Conservation (phyloP, 2,329 filamentous ascomycete genomes). For the Hymenoscyphus scutula region DNA sequence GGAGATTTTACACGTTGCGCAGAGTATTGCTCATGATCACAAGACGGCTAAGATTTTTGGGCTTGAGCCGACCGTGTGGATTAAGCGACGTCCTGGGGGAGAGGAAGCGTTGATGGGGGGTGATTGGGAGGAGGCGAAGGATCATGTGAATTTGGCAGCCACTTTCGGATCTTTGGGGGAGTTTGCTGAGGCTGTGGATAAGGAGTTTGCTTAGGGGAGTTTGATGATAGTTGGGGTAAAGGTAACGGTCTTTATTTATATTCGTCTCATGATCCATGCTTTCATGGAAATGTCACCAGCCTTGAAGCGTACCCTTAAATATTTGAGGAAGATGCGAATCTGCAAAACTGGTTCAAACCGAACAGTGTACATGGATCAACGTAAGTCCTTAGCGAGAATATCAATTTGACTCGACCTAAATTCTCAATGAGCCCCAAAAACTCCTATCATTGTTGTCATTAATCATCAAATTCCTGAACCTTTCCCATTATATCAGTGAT, state of each 20-base stretch:
- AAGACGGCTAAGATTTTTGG: slow-evolving; percentile 48
- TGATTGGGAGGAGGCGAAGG: slow-evolving; percentile 6
- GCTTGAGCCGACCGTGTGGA: slow-evolving; percentile 13
- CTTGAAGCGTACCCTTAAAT: too few species aligned
- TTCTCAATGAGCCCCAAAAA: too few species aligned
- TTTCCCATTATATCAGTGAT: background rate
- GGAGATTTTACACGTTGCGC: slow-evolving; percentile 63
- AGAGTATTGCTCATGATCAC: slow-evolving; percentile 70
- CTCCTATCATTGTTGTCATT: background rate
- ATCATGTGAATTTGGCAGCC: slow-evolving; percentile 12
- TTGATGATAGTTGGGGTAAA: background rate
- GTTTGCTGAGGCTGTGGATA: slow-evolving; percentile 14
- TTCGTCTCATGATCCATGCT: too few species aligned
- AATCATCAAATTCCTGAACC: background rate
- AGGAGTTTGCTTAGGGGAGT: slow-evolving; percentile 1
- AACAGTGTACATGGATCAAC: too few species aligned
- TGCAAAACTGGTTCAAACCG: too few species aligned
- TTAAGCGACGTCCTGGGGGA: slow-evolving; percentile 10
- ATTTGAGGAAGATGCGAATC: too few species aligned
- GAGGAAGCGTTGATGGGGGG: slow-evolving; percentile 15
- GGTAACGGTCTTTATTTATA: background rate
- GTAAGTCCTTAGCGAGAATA: too few species aligned
- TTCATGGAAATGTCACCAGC: too few species aligned
- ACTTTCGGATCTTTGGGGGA: slow-evolving; percentile 10
- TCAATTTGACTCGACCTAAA: too few species aligned